A percentile compares a stretch with the other conserved stretches of the same genome.
These are phyloP conservation scores for Cercophora newfieldiana DNA, from an alignment of 495 filamentous ascomycete genomes.

Conservation along the genomic window DNA sequence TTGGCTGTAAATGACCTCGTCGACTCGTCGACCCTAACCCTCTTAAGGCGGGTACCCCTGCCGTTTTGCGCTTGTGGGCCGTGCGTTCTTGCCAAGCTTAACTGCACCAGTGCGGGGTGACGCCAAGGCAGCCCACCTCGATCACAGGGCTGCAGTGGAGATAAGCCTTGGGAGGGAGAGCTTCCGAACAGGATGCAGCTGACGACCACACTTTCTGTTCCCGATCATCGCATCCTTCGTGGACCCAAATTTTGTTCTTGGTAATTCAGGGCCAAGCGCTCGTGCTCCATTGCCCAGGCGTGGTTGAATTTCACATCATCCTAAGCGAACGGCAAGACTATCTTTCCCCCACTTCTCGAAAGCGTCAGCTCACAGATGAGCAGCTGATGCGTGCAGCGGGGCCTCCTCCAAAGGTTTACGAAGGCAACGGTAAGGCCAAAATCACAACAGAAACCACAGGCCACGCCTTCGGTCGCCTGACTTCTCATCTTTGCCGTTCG, in stretches of 20 bases:
- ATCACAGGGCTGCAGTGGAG: conserved; percentile 5
- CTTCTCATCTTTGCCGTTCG: neutral
- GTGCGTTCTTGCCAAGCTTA: neutral
- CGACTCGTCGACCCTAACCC: neutral
- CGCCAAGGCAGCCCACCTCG: neutral
- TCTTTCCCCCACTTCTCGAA: neutral
- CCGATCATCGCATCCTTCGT: neutral
- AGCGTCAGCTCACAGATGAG: neutral
- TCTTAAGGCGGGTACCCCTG: neutral
- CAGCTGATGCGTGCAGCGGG: neutral
- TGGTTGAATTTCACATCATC: neutral
- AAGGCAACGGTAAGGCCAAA: neutral
- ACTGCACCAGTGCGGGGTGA: neutral
- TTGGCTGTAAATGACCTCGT: too few species aligned
- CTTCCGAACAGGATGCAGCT: neutral
- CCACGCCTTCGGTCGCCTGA: neutral
- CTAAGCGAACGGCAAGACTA: too few species aligned
- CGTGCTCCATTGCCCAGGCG: neutral
- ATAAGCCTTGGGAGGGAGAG: neutral
- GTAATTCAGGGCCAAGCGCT: neutral
- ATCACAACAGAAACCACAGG: neutral
- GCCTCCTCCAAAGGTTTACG: neutral
- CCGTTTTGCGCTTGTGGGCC: neutral
- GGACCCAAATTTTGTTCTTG: neutral
- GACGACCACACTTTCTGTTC: neutral